Base-by-base conservation (phyloP, 805 yeast species). In the Kurtzmaniella fragi region DNA sequence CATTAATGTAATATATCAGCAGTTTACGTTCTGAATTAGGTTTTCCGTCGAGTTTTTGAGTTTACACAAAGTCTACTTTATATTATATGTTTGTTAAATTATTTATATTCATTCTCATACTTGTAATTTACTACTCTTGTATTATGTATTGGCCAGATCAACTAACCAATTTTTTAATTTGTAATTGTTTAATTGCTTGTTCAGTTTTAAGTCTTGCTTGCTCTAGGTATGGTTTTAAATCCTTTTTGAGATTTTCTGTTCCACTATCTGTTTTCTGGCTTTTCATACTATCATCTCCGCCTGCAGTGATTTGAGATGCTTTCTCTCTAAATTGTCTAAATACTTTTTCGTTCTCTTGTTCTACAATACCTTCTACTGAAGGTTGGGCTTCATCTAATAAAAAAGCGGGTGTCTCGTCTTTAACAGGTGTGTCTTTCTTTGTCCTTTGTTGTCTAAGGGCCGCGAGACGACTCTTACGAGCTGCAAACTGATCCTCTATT, bases 171-270 rank as follows among this genome's bases (percentile, higher is more conserved):
- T 28, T 28, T 28, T 28, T 11, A 28, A 28, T 31, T 10, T 17
- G 28, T 16, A 28, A 27, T 14, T 35, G 13, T 14, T 41, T 54
- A 14, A 64, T 37, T 5, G 54, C 64, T 23, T 40, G 41, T 16
- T 58, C 56, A 1, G 70, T 66, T 27, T 45, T 51, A 2, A 36
- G 17, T 26, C 52, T 49, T 2, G 71, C 71, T 40, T 45, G 41
- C 12, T 45, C 39, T 28, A 54, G 46, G 28, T 59, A 56, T 23
- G 41, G 41, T 4, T 43, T 45, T 27, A 67, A 38, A 31, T 63
- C 65, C 12, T 46, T 42, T 39, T 57, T 60, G 37, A 67, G 54
- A 38, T 67, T 71, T 32, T 52, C 39, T 15, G 64, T 64, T 36
- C 27, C 17, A 4, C 11, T 15, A 33, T 8, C 28, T 26, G 13